Base-by-base conservation (phyloP, 2,329 filamentous ascomycete species). In the Verticillium zaregamsianum region DNA sequence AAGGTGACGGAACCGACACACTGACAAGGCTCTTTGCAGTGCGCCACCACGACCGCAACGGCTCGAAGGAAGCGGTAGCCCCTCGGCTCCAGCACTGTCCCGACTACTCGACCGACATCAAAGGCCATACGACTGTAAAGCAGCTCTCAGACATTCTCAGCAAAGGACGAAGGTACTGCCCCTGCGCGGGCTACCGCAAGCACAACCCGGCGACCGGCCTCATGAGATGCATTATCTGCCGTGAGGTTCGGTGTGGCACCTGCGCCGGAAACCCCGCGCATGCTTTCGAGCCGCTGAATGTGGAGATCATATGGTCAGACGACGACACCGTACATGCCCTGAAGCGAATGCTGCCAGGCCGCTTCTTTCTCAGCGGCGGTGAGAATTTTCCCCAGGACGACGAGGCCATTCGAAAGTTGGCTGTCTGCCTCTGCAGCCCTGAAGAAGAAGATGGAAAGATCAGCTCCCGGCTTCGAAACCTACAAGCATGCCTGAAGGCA, bases 251-350 rank as follows among this genome's bases (percentile, higher is more conserved):
- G 15, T 80, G 78, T 66, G 63, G 63, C 12, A 68, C 63, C 32
- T 80, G 79, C 61, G 66, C 68, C 9, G 76, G 77, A 1, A 80
- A 79, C 35, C 78, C 78, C 0, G 37, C 54, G 0, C 78, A 80
- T 62, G 28, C 67, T 2, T 73, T 73, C 57, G 45, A 52, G 20
- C 23, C 11, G 45, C 45, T 52, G 11, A 7, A 12, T 25, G 23
- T 15, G 5, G 32, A 59, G 2, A 12, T 23, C 11, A 20, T 40
- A 3, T 33, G 45, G 33, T 25, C 55, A 5, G 33, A 31, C 9
- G 49, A 61, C 40, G 55, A 54, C 17, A 56, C 35, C 15, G 14
- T 23, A 14, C 56, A 55, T 5, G n/a, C 49, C 2, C 33, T 60
- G 15, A n/a, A 25, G 14, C 2, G 33, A 11, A n/a, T 60, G n/a